Base-by-base conservation (phyloP, 1,284 basidiomycete species). In the Microbotryum scabiosae region DNA sequence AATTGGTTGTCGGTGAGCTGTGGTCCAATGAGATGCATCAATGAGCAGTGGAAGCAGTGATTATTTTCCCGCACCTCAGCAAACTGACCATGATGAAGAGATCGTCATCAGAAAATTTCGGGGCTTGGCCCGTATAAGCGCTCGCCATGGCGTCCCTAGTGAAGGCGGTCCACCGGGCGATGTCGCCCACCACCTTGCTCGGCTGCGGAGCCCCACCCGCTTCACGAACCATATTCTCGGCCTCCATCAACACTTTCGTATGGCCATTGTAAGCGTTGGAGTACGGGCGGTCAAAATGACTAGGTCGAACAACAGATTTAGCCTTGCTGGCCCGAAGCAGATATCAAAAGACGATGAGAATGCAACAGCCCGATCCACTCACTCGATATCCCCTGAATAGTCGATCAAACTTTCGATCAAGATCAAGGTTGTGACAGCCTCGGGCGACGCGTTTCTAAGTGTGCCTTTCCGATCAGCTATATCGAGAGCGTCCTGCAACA, bases 61-160 rank as follows among this genome's bases (percentile, higher is more conserved):
- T 41, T 50, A 23, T 36, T 54, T 47, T 26, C 28, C 54, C 41
- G 48, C 58, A 43, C 28, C 53, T 52, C 6, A 60, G 53, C 10
- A 60, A 54, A 47, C 53, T 41, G 36, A 41, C 36, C 36, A 41
- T 41, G 36, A 41, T 41, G 36, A 41, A 60, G 21, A 44, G 36
- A 18, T 60, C 58, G 48, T 60, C 58, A 3, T 50, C 47, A 9
- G 58, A 54, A 20, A 60, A 60, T 5, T 26, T 45, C 3, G 53
- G 48, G 7, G 48, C n/a, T 5, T 23, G n/a, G 23, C 53, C 58
- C 4, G 43, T 45, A 12, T 20, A 28, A 12, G 58, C 58, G 9
- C 41, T 23, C 14, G 18, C 10, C 41, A 60, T 26, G 21, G 58
- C 47, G 30, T 60, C 58, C 28, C 58, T 41, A 18, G 36, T 41